These are phyloP conservation scores for Heritiera fomes DNA, from an alignment of 345 rosid species.

Conservation along the genomic window DNA sequence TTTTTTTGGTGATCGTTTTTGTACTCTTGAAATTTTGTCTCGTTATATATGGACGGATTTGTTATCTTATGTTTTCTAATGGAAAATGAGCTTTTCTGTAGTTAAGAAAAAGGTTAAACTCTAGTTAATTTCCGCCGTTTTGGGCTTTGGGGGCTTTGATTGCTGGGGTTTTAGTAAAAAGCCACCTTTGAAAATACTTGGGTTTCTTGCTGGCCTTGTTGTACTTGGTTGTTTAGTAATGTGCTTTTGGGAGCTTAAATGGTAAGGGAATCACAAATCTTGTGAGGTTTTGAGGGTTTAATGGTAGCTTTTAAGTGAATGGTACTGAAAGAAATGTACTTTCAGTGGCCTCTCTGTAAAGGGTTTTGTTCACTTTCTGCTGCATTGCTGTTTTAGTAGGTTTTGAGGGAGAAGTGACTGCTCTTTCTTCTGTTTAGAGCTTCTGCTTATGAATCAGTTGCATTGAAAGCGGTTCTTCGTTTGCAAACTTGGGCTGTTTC, in stretches of 20 bases:
- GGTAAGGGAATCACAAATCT: neutral
- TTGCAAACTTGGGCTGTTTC: conserved; percentile 11
- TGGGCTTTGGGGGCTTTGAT: neutral
- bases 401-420: neutral
- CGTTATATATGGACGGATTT: neutral
- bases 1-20: neutral
- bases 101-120: neutral
- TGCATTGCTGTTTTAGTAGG: neutral
- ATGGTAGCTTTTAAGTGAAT: neutral
- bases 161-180: too few species aligned
- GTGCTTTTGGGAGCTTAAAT: neutral
- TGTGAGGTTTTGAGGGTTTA: neutral
- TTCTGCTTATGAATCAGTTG: neutral
- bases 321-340: neutral
- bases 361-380: conserved; percentile 8
- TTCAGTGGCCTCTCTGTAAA: neutral
- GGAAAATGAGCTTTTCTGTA: neutral
- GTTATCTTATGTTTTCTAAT: neutral
- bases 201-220: neutral
- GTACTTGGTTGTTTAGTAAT: neutral
- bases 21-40: neutral
- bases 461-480: neutral
- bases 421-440: neutral
- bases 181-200: neutral
- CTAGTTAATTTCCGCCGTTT: neutral